Percentiles rank a stretch among this genome's conserved stretches.
phyloP scores from a whole-genome alignment of 176 grass and related monocot species.

The Phoenix roebelenii region DNA sequence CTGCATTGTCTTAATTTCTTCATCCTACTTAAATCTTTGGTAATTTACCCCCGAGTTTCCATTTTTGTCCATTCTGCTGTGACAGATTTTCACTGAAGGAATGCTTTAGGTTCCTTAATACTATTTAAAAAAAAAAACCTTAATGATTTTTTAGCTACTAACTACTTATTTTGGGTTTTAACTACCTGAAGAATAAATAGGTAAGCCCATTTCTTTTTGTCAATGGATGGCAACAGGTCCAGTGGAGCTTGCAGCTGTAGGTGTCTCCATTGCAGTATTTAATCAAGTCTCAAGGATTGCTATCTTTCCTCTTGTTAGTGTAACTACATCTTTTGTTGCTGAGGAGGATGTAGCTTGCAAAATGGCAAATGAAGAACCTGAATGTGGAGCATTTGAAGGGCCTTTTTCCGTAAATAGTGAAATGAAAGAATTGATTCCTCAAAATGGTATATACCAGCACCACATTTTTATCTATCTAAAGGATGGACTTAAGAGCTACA shows the following conservation, averaged over 20 bases:
- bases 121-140: too few relatives aligned
- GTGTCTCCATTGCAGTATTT: slow-evolving; percentile 79
- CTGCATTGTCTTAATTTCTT: not conserved
- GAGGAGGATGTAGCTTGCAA: slow-evolving; percentile 66
- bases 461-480: not conserved
- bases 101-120: too few relatives aligned
- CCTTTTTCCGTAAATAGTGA: slow-evolving; percentile 29
- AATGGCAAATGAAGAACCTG: slow-evolving; percentile 18
- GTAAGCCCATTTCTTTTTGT: too few relatives aligned
- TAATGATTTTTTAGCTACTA: not conserved
- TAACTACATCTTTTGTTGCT: slow-evolving; percentile 95
- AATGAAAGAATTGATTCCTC: slow-evolving; percentile 40
- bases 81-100: not conserved
- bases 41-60: not conserved
- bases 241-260: slow-evolving; percentile 75
- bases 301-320: slow-evolving; percentile 85
- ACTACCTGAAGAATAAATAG: slow-evolving; percentile 9
- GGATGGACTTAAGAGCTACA: not conserved
- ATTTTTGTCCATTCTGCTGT: not conserved
- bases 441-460: slow-evolving; percentile 24
- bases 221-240: slow-evolving; percentile 38
- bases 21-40: not conserved
- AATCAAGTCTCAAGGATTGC: slow-evolving; percentile 85
- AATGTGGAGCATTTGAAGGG: slow-evolving; percentile 17
- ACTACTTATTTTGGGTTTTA: not conserved